Evolutionary conservation across 2,329 filamentous ascomycete species (phyloP).

Genomic region (Ceratocystis albifundus): DNA sequence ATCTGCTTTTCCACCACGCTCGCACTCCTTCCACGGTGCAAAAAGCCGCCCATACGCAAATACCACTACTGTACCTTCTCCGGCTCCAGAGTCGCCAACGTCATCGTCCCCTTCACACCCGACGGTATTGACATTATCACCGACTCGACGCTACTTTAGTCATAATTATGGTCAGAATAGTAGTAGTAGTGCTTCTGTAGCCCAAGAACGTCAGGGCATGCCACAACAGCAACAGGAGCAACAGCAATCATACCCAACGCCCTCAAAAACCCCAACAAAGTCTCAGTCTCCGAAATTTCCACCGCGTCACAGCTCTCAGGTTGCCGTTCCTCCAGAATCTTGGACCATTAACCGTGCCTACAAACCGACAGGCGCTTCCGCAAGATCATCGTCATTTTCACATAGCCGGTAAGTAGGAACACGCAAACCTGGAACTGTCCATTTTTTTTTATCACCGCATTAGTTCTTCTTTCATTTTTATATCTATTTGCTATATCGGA

Average conservation of each 20-base stretch:
- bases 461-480: slow-evolving; percentile 6
- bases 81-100: neutral
- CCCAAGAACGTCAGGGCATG: neutral
- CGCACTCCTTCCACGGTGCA: slow-evolving; percentile 18
- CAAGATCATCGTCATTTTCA: slow-evolving; percentile 21
- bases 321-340: slow-evolving; percentile 13
- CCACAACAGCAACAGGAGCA: neutral
- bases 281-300: slow-evolving; percentile 13
- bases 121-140: slow-evolving; percentile 10
- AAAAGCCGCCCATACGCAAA: slow-evolving; percentile 13
- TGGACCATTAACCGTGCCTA: slow-evolving; percentile 15
- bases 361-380: slow-evolving; percentile 4
- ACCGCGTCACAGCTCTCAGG: slow-evolving; percentile 16
- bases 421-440: too few species aligned
- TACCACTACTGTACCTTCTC: too few species aligned
- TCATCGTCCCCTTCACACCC: slow-evolving; percentile 18
- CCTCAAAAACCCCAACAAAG: slow-evolving; percentile 12
- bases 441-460: slow-evolving; percentile 10
- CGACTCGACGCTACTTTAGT: slow-evolving; percentile 16
- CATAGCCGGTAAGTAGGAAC: slow-evolving; percentile 14
- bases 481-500: neutral
- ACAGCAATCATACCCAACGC: neutral
- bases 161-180: slow-evolving; percentile 18
- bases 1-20: slow-evolving; percentile 17
- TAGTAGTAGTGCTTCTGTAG: neutral